Evolutionary conservation across 2,329 filamentous ascomycete genomes (phyloP).

Genomic region (Pyricularia grisea): DNA sequence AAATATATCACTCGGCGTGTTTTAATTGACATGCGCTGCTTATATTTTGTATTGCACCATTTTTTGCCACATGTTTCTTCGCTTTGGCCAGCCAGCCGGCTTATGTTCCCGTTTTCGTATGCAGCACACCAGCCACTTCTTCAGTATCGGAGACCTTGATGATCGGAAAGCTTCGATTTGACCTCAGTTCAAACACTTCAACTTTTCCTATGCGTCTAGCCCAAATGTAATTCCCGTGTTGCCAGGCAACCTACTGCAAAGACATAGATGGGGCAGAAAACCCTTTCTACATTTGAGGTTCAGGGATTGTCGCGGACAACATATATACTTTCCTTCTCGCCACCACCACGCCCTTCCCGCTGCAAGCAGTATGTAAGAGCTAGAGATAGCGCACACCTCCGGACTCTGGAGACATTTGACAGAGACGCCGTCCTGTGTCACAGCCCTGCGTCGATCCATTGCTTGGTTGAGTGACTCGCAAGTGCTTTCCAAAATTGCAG

Average conservation of each 20-base stretch:
- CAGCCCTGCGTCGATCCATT: background rate
- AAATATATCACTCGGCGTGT: background rate
- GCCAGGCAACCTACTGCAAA: background rate
- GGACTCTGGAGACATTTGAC: background rate
- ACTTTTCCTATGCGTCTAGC: background rate
- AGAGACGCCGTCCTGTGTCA: background rate
- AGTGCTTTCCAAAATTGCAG: background rate
- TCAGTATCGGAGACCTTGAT: background rate
- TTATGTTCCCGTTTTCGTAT: too few relatives aligned
- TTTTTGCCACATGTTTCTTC: background rate
- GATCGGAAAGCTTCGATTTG: background rate
- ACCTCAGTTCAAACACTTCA: background rate
- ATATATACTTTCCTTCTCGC: background rate
- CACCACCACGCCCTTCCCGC: background rate
- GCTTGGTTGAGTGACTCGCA: background rate
- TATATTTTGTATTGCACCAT: background rate
- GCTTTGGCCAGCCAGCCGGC: too few relatives aligned
- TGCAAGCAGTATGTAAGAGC: background rate
- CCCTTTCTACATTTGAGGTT: background rate
- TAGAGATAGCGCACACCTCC: background rate
- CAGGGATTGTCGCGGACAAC: background rate
- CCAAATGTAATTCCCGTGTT: background rate
- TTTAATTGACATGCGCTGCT: background rate
- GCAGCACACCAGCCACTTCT: background rate
- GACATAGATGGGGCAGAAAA: fast-evolving